phyloP scores from a whole-genome alignment of 139 green algal species.

The Trebouxia sp. region DNA sequence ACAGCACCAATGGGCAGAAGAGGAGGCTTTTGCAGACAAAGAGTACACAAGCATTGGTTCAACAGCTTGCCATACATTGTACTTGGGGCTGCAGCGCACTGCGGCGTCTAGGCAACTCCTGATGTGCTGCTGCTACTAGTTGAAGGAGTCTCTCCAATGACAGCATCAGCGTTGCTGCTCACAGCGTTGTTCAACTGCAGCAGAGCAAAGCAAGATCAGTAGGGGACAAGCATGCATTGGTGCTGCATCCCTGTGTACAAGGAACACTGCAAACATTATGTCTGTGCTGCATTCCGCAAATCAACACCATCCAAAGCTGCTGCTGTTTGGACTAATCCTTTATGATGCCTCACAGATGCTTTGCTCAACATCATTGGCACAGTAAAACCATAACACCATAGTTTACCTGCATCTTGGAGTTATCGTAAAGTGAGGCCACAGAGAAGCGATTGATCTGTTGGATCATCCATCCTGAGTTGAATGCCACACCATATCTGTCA shows the following conservation, averaged over 20 bases:
- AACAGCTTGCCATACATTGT: too few species aligned
- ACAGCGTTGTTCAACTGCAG: not conserved
- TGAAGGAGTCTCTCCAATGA: slow-evolving; percentile 9
- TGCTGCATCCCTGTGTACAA: too few species aligned
- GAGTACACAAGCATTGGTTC: too few species aligned
- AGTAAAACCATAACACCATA: not conserved
- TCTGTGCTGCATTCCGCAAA: too few species aligned
- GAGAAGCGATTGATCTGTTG: slow-evolving; percentile 44
- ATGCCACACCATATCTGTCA: slow-evolving; percentile 33
- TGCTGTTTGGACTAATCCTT: too few species aligned
- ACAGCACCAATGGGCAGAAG: too few species aligned
- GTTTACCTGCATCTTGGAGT: slow-evolving; percentile 12
- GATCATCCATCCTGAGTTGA: slow-evolving; percentile 46
- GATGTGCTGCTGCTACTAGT: not conserved
- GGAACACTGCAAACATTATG: too few species aligned
- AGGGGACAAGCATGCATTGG: too few species aligned
- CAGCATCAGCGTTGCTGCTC: slow-evolving; percentile 4
- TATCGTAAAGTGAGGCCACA: slow-evolving; percentile 34
- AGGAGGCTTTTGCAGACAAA: too few species aligned
- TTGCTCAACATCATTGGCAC: not conserved
- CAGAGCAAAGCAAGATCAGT: not conserved
- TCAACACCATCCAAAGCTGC: too few species aligned
- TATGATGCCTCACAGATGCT: not conserved
- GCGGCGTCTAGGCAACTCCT: not conserved
- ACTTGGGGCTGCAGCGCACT: too few species aligned